phyloP scores from a whole-genome alignment of 2,329 filamentous ascomycete species.

The Delphinella strobiligena region DNA sequence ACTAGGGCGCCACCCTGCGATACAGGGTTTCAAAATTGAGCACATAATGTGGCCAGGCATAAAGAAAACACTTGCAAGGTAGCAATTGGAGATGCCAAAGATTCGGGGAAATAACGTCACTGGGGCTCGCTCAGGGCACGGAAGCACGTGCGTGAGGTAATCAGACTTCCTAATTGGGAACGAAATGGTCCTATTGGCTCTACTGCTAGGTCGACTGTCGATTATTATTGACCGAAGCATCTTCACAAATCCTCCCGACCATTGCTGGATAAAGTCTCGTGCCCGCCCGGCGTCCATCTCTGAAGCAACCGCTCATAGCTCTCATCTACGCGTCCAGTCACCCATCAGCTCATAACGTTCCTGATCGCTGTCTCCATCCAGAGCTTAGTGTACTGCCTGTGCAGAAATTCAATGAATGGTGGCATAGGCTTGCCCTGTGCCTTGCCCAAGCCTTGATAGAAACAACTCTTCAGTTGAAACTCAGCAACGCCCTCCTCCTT shows the following conservation, averaged over 20 bases:
- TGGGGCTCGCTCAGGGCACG: not conserved
- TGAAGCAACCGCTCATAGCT: not conserved
- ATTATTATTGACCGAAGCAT: not conserved
- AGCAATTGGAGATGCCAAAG: too few species aligned
- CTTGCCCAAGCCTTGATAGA: conserved; percentile 42
- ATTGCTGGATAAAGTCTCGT: too few species aligned
- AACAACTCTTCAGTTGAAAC: conserved; percentile 53
- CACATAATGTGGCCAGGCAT: not conserved
- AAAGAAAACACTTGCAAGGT: not conserved
- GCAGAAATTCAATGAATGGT: conserved; percentile 35
- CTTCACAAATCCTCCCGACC: too few species aligned
- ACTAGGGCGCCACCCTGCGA: not conserved
- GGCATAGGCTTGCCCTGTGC: conserved; percentile 33
- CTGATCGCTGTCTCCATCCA: conserved; percentile 42
- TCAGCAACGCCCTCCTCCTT: conserved; percentile 47
- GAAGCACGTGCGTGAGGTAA: not conserved
- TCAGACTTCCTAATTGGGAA: conserved; percentile 5
- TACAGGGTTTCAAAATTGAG: not conserved
- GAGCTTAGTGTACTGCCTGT: conserved; percentile 45
- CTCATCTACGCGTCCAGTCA: not conserved
- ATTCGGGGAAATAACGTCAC: not conserved
- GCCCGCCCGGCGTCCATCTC: not conserved
- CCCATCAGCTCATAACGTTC: conserved; percentile 20
- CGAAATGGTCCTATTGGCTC: too few species aligned
- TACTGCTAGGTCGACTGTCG: too few species aligned